phyloP scores from a whole-genome alignment of 345 rosid species.

The Dovyalis caffra region DNA sequence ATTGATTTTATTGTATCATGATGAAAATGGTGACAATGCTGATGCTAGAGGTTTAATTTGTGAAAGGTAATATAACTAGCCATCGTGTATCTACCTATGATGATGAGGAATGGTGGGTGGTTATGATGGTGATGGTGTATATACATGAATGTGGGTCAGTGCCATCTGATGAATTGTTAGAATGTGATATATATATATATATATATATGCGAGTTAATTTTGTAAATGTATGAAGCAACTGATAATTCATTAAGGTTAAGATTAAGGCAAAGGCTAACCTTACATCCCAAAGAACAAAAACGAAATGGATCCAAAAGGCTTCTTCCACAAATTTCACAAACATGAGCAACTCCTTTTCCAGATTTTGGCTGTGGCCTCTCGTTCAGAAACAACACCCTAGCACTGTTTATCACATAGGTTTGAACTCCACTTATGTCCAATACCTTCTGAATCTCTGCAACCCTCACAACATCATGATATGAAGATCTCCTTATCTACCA shows the following conservation, averaged over 20 bases:
- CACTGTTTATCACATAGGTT: constrained; percentile 88
- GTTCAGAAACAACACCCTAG: constrained; percentile 73
- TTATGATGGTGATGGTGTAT: constrained; percentile 36
- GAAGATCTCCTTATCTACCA: constrained; percentile 80
- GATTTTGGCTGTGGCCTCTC: constrained; percentile 80
- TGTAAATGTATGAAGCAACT: not conserved
- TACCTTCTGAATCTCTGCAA: constrained; percentile 65
- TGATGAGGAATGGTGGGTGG: constrained; percentile 26
- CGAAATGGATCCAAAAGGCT: constrained; percentile 79
- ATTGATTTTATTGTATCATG: not conserved
- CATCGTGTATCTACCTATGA: not conserved
- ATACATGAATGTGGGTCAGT: constrained; percentile 18
- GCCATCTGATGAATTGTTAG: constrained; percentile 25
- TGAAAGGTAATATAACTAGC: not conserved
- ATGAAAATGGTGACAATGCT: not conserved
- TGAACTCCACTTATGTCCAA: constrained; percentile 81
- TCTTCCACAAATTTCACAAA: constrained; percentile 77
- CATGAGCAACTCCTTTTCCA: constrained; percentile 52
- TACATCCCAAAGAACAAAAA: constrained; percentile 93
- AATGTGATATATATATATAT: not conserved
- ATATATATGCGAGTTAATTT: not conserved
- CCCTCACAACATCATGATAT: constrained; percentile 92
- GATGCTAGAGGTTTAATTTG: not conserved
- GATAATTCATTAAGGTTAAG: not conserved
- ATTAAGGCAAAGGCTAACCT: constrained; percentile 38